Evolutionary conservation across 192 early-diverging fungal genomes (phyloP), one percentile per base, ranked within the genome.

Genomic region (Entophlyctis luteolus): DNA sequence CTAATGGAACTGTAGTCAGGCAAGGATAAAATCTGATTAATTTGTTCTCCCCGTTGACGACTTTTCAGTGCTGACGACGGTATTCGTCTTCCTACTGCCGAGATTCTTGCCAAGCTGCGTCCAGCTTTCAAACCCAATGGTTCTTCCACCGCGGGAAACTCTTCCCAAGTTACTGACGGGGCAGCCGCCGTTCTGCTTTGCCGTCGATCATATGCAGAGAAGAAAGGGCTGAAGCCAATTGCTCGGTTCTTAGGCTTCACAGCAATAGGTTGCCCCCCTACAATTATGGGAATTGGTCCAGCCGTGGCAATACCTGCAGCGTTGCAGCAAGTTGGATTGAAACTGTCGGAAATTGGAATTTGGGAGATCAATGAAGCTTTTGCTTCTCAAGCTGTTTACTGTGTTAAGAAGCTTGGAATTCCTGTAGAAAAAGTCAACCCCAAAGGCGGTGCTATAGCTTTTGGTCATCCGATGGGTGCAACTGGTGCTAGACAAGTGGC

Each of bases 351-450:
- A 72, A 84, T 97, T 33, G 94, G 90, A 63, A 75, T 96, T 59
- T 90, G 80, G 60, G 94, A 98, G 69, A 87, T 98, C 67, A 98
- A 98, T 81, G 96, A 97, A 81, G 96, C 96, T 25, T 97, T 98
- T 79, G 96, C 96, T 32, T 97, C 93, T 54, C 94, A 98, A 80
- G 90, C 94, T 14, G 87, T 95, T 37, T 95, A 92, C 86, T 91
- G 84, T 59, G 84, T 91, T 38, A 87, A 96, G 77, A 90, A 92
- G 75, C 87, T 94, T 38, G 87, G 86, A 27, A 88, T 99, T 55
- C 83, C 86, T 67, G 72, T 88, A 73, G 86, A 90, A 59, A 96
- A 93, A 87, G 93, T 98, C 73, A 99, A 99, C 83, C 93, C 93
- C 48, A 90, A 93, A 86, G 96, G 96, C 62, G 96, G 96, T 68